A percentile compares a stretch with the other conserved stretches of the same genome.
phyloP scores from a whole-genome alignment of 2,329 filamentous ascomycete genomes.

The Cercospora sp. region DNA sequence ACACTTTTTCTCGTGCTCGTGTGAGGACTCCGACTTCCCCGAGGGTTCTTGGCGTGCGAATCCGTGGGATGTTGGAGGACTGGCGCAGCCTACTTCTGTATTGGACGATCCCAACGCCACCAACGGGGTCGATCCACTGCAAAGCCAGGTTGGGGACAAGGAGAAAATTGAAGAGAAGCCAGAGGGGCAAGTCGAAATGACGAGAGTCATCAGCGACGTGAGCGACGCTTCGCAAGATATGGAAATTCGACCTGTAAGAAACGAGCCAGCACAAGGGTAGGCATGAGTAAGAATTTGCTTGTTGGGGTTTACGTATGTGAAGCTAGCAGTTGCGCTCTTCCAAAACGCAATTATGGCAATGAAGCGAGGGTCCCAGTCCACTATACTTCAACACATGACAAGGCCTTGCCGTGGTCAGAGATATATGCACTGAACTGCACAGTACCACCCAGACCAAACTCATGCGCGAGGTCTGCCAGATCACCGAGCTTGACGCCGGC shows the following conservation, averaged over 20 bases:
- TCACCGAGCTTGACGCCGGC: neutral
- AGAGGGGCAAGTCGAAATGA: neutral
- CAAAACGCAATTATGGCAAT: neutral
- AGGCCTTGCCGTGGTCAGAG: neutral
- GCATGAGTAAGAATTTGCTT: neutral
- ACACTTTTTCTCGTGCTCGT: conserved; percentile 10
- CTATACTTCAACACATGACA: neutral
- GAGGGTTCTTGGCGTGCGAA: conserved; percentile 20
- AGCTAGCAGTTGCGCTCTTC: neutral
- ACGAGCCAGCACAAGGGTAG: neutral
- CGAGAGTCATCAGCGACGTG: conserved; percentile 1
- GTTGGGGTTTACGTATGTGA: neutral
- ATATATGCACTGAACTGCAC: neutral
- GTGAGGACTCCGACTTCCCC: conserved; percentile 22
- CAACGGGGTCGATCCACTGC: neutral
- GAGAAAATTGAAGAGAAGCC: neutral
- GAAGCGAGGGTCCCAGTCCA: neutral
- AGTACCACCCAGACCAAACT: neutral
- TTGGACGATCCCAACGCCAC: neutral
- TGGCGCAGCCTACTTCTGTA: neutral
- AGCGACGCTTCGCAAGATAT: conserved; percentile 4
- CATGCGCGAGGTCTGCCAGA: neutral
- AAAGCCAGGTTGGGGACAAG: neutral
- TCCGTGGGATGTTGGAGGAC: conserved; percentile 18
- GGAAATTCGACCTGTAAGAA: neutral